A percentile compares a stretch with the other conserved stretches of the same genome.
Conservation (phyloP, 768 basidiomycete genomes). For the Suillus americanus region DNA sequence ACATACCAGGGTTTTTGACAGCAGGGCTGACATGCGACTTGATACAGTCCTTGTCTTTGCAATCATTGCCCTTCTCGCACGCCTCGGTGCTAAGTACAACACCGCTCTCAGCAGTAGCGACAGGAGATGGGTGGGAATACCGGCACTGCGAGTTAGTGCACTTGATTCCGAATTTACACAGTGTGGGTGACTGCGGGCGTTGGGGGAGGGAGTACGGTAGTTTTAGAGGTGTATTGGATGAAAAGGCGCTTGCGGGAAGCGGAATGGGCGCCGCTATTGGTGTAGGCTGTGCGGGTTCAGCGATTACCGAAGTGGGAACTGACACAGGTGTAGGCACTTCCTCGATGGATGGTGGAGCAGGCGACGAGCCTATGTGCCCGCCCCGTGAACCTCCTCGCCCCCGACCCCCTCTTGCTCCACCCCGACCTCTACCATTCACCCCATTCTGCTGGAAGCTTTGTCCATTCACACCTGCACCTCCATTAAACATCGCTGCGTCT, state of each 20-base stretch:
- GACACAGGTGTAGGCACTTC: not conserved
- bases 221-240: slow-evolving; percentile 9
- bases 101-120: slow-evolving; percentile 92
- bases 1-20: slow-evolving; percentile 58
- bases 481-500: slow-evolving; percentile 48
- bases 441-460: slow-evolving; percentile 19
- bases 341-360: slow-evolving; percentile 17
- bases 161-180: slow-evolving; percentile 92
- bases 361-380: slow-evolving; percentile 31
- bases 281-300: slow-evolving; percentile 15
- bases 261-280: slow-evolving; percentile 28
- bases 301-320: slow-evolving; percentile 13
- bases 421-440: slow-evolving; percentile 42
- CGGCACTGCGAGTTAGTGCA: slow-evolving; percentile 89
- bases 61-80: slow-evolving; percentile 86
- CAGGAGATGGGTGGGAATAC: slow-evolving; percentile 95
- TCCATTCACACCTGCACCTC: slow-evolving; percentile 26
- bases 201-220: slow-evolving; percentile 61
- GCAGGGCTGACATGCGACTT: slow-evolving; percentile 92
- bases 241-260: slow-evolving; percentile 22
- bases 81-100: slow-evolving; percentile 92
- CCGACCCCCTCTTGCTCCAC: slow-evolving; percentile 47
- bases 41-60: slow-evolving; percentile 92
- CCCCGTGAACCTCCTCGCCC: slow-evolving; percentile 49
- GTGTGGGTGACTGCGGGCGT: slow-evolving; percentile 80